Evolutionary conservation across 768 basidiomycete species (phyloP).

Genomic region (Podaxis rugospora): DNA sequence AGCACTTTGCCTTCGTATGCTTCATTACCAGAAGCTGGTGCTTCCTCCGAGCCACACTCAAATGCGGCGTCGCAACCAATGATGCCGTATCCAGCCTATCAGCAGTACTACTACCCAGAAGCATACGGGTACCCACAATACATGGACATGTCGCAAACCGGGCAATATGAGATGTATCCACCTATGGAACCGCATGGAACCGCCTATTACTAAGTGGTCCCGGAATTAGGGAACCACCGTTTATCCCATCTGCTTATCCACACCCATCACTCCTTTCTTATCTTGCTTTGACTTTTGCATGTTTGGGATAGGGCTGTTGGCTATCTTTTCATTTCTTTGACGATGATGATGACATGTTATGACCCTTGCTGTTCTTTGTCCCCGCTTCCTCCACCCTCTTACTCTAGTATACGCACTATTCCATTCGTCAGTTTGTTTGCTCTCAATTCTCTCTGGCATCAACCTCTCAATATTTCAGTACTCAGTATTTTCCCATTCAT

Average conservation of each 20-base stretch:
- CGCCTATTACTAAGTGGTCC: slow-evolving; percentile 33
- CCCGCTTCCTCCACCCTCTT: background rate
- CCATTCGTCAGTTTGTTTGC: slow-evolving; percentile 13
- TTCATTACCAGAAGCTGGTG: slow-evolving; percentile 19
- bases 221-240: slow-evolving; percentile 40
- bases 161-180: slow-evolving; percentile 62
- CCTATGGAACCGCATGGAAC: slow-evolving; percentile 8
- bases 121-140: slow-evolving; percentile 64
- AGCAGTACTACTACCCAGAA: slow-evolving; percentile 70
- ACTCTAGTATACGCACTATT: slow-evolving; percentile 1
- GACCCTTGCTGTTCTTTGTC: slow-evolving; percentile 12
- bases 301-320: background rate
- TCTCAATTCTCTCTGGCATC: slow-evolving; percentile 3
- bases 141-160: slow-evolving; percentile 62
- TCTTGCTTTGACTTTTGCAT: slow-evolving; percentile 15
- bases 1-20: slow-evolving; percentile 23
- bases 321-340: slow-evolving; percentile 16
- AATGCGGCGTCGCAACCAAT: slow-evolving; percentile 28
- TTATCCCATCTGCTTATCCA: slow-evolving; percentile 16
- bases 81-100: slow-evolving; percentile 58
- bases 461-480: background rate
- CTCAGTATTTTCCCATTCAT: background rate
- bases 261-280: slow-evolving; percentile 1
- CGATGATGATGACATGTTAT: slow-evolving; percentile 7
- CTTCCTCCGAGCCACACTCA: slow-evolving; percentile 17